These are phyloP conservation scores for Sedum album DNA, from an alignment of 164 flowering plant genomes.

Conservation along the genomic window DNA sequence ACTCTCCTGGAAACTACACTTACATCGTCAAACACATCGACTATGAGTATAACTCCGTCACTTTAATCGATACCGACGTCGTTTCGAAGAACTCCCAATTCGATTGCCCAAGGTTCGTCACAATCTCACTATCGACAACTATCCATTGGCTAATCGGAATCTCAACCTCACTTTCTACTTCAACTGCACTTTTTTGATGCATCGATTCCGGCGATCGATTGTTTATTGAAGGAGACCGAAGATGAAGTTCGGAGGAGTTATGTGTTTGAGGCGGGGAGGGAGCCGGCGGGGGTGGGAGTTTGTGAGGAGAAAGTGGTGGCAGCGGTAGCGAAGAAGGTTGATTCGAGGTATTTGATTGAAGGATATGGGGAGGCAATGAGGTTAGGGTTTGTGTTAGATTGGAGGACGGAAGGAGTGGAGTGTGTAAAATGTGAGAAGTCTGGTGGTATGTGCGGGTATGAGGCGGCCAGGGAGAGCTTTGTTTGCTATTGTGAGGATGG, in stretches of 20 bases:
- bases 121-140: conserved; percentile 14
- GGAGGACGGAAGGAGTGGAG: not conserved
- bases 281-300: not conserved
- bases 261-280: conserved; percentile 1
- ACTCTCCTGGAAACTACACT: not conserved
- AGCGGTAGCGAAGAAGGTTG: not conserved
- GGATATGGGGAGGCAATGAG: conserved; percentile 9
- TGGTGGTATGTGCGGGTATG: conserved; percentile 15
- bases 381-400: conserved; percentile 16
- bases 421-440: conserved; percentile 13
- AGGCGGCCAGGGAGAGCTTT: not conserved
- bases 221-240: not conserved
- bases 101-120: conserved; percentile 12
- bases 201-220: not conserved
- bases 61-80: conserved; percentile 22
- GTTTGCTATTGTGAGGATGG: conserved; percentile 15
- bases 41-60: conserved; percentile 11
- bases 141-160: not conserved
- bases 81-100: not conserved
- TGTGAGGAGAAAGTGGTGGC: conserved; percentile 15
- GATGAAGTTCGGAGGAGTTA: conserved; percentile 7
- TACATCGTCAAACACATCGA: conserved; percentile 18
- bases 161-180: conserved; percentile 21
- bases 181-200: conserved; percentile 11
- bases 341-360: not conserved